These are phyloP conservation scores for Cubamyces sp. DNA, from an alignment of 768 basidiomycete species.

Conservation along the genomic window DNA sequence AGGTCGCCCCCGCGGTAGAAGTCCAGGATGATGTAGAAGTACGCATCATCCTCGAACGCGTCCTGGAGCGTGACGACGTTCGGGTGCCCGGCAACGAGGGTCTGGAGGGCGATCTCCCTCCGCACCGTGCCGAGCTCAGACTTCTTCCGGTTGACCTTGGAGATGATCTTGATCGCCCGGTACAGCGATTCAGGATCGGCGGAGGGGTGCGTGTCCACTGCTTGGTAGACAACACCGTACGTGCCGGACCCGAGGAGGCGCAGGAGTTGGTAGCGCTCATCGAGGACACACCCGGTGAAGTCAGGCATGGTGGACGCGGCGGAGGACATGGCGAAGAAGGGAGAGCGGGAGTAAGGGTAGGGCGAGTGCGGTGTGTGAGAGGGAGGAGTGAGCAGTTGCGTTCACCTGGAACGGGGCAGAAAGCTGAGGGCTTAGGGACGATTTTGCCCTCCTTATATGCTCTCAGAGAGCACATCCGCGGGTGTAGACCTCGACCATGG, in stretches of 20 bases:
- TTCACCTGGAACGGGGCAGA: slow-evolving; percentile 19
- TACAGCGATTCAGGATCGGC: slow-evolving; percentile 7
- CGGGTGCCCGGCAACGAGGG: slow-evolving; percentile 54
- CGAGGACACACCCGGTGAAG: slow-evolving; percentile 52
- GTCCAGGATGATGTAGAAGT: slow-evolving; percentile 71
- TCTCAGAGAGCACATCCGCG: background rate
- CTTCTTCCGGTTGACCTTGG: slow-evolving; percentile 8
- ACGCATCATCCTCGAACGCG: slow-evolving; percentile 61
- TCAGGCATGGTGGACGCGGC: slow-evolving; percentile 22
- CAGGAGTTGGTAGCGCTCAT: slow-evolving; percentile 69
- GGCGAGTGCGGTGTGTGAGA: slow-evolving; percentile 3
- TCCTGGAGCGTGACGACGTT: slow-evolving; percentile 73
- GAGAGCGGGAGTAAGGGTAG: slow-evolving; percentile 1
- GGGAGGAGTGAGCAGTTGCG: slow-evolving; percentile 10
- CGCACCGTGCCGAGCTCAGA: slow-evolving; percentile 42
- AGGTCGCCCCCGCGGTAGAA: slow-evolving; percentile 47
- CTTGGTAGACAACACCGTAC: slow-evolving; percentile 95
- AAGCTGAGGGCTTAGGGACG: slow-evolving; percentile 5
- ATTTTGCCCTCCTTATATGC: slow-evolving; percentile 8
- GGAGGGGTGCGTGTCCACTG: slow-evolving; percentile 49
- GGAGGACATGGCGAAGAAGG: slow-evolving; percentile 18
- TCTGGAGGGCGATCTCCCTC: slow-evolving; percentile 69
- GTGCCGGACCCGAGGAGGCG: slow-evolving; percentile 90
- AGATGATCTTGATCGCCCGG: slow-evolving; percentile 31
- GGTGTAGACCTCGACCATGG: background rate